A percentile compares a stretch with the other conserved stretches of the same genome.
Conservation (phyloP, 2,329 filamentous ascomycete species). For the Triangularia setosa region DNA sequence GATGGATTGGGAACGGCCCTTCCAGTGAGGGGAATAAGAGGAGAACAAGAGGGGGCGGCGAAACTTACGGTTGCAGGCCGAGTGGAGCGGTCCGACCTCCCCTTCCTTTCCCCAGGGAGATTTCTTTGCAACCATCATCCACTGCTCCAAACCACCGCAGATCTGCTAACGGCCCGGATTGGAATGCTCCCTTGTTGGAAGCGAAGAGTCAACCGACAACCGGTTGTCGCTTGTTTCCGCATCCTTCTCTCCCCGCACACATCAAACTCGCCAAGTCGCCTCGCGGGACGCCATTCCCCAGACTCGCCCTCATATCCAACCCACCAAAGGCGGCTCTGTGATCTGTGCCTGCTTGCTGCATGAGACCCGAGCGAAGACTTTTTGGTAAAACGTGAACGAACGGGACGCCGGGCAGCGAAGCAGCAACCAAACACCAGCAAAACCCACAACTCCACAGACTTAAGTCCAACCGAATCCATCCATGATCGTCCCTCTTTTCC, state of each 20-base stretch:
- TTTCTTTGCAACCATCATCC: neutral
- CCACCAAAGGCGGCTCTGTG: neutral
- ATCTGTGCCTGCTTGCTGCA: neutral
- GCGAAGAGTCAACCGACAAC: neutral
- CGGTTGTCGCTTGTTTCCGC: neutral
- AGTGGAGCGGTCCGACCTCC: neutral
- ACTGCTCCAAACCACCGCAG: neutral
- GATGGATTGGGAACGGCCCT: neutral
- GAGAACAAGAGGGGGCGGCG: neutral
- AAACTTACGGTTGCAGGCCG: neutral
- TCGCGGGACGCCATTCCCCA: neutral
- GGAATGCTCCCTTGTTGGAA: neutral
- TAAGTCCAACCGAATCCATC: neutral
- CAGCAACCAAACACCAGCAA: neutral
- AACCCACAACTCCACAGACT: neutral
- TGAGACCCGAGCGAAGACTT: neutral
- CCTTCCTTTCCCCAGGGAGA: neutral
- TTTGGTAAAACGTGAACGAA: neutral
- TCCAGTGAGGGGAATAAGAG: neutral
- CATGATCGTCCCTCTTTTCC: neutral
- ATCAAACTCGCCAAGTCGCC: neutral
- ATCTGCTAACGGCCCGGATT: neutral
- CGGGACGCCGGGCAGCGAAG: neutral
- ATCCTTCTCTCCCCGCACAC: neutral
- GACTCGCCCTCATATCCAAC: neutral